Conservation (phyloP, 116 monocot species). For the Cymodocea nodosa region DNA sequence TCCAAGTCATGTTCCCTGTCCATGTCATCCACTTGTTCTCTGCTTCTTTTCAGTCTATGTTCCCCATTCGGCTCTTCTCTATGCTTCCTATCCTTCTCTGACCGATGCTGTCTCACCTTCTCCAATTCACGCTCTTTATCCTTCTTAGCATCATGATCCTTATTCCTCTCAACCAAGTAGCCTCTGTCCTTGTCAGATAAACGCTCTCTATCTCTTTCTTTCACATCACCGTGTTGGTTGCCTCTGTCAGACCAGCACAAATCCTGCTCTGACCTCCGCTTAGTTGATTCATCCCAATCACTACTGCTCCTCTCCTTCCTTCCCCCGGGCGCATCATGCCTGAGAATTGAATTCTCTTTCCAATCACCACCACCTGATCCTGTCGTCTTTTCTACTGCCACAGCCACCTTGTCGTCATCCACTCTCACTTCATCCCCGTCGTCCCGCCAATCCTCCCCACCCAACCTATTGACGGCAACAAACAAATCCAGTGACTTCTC, state of each 20-base stretch:
- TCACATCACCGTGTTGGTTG: constrained; percentile 5
- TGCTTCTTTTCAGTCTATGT: neutral
- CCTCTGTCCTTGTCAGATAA: constrained; percentile 15
- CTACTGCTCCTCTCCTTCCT: constrained; percentile 21
- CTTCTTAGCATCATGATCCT: constrained; percentile 1
- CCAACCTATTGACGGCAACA: constrained; percentile 12
- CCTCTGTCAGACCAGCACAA: constrained; percentile 11
- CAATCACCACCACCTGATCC: constrained; percentile 10
- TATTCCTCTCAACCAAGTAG: neutral
- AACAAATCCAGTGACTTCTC: constrained; percentile 5
- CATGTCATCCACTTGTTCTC: neutral
- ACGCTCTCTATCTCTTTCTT: constrained; percentile 3
- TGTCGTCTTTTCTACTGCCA: constrained; percentile 2
- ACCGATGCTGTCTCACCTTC: neutral
- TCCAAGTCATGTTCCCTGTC: neutral
- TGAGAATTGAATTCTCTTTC: constrained; percentile 21
- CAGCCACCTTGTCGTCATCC: constrained; percentile 14
- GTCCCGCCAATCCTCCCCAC: constrained; percentile 14
- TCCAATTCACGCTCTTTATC: constrained; percentile 6
- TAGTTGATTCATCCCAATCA: constrained; percentile 10
- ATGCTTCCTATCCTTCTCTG: neutral
- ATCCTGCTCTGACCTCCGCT: constrained; percentile 25
- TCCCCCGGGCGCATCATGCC: constrained; percentile 13
- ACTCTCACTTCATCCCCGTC: constrained; percentile 23
- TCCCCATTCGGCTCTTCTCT: constrained; percentile 15